Evolutionary conservation across 2,329 filamentous ascomycete species (phyloP), one percentile per base, ranked within the genome.

Genomic region (Neophaeococcomyces aloes): DNA sequence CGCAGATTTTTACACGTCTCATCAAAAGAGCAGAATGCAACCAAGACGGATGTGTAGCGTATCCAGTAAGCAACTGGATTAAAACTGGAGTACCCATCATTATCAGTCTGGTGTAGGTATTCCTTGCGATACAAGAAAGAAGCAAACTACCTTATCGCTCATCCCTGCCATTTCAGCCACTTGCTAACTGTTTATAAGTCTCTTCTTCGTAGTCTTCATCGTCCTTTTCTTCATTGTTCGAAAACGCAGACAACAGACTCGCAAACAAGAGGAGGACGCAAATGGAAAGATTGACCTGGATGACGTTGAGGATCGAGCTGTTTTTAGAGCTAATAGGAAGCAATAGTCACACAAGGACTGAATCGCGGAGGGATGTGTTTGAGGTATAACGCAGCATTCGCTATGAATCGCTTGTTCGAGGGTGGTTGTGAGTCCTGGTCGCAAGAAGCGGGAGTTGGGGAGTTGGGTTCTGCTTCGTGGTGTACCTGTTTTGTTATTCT

Each of bases 231-330:
- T 41, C 30, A 41, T 41, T 19, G 27, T 41, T 11, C 17, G 38
- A 11, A 32, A 33, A 17, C 11, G 18, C 7, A 23, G 38, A 31
- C 29, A 33, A 41, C 29, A 33, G 27, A 33, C 38, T 17, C 19
- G 19, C n/a, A 23, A 19, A 21, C 14, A 15, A 33, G 38, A 41
- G 19, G 38, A 32, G 29, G 38, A 13, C 3, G 38, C 29, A 6
- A 14, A 14, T 7, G 17, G 29, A 10, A 41, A 41, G 30, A 41
- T 41, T 17, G 38, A 41, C 17, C 29, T 41, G 3, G 38, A 41
- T n/a, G 38, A 41, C 27, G 38, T 41, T 14, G 38, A 41, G 25
- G 38, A 41, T 14, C n/a, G 38, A n/a, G 38, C 38, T 11, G 38
- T 30, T 5, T 41, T 41, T 18, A 32, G 18, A 33, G 38, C 38